Base-by-base conservation (phyloP, 2,329 filamentous ascomycete species). In the Cadophora malorum region DNA sequence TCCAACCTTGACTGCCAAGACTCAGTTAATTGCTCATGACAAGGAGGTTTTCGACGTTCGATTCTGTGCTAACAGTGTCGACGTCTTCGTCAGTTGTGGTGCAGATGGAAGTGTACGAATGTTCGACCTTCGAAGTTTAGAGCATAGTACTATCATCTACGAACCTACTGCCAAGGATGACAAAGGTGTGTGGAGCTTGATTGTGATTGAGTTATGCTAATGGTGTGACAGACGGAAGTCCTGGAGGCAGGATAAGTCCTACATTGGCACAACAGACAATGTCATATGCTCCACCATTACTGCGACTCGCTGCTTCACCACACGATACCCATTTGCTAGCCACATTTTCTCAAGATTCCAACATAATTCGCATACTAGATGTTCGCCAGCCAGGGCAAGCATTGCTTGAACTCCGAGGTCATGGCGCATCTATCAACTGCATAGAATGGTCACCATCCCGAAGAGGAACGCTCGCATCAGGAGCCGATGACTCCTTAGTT, bases 141-240 rank as follows among this genome's bases (percentile, higher is more conserved):
- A 99, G 79, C 96, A 99, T 79, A 97, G 94, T 73, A 99, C 96
- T 62, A 99, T 99, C 79, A 99, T 99, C 72, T 99, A 99, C 79
- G 96, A 99, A 80, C 96, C 96, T 4, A 95, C 93, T 0, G 91
- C 94, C 73, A 97, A 97, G 81, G 90, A 91, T 70, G 88, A 90
- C 55, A 82, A 88, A 83, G 86, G 91, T 93, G 82, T 72, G 82
- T 77, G 33, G n/a, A 52, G 21, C 55, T 2, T 33, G 9, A 47
- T 45, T 23, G 21, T 45, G 28, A 12, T 60, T 21, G 33, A 62
- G 19, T 45, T 19, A 64, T 25, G 21, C 70, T 76, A 64, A 76
- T 62, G 53, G n/a, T 64, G 23, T 9, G 52, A 41, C 23, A 76
- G 86, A 88, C 77, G 79, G 82, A 72, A 88, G 85, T 72, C 73